These are phyloP conservation scores for Karstenula rhodostoma DNA, from an alignment of 2,329 filamentous ascomycete species.

Conservation along the genomic window DNA sequence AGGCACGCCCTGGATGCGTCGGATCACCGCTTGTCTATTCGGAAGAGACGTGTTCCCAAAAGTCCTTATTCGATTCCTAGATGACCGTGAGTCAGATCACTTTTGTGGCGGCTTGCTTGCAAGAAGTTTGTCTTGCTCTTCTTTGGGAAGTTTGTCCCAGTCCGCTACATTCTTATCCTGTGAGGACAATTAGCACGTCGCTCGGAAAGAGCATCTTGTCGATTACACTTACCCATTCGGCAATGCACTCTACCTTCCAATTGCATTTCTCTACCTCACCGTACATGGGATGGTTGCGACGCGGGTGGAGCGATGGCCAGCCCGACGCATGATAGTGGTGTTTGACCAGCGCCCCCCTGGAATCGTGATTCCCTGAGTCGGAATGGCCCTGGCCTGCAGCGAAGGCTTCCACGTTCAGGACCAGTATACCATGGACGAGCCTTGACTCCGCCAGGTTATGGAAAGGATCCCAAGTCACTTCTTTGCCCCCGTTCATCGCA, in stretches of 20 bases:
- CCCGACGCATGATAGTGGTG: conserved; percentile 79
- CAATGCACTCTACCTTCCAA: conserved; percentile 71
- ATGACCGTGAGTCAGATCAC: not conserved
- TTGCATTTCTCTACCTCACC: conserved; percentile 76
- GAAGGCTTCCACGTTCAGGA: conserved; percentile 75
- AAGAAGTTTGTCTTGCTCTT: conserved; percentile 65
- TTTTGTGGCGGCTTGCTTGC: conserved; percentile 41
- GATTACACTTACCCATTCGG: conserved; percentile 59
- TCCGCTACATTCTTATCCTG: conserved; percentile 66
- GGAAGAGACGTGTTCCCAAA: not conserved
- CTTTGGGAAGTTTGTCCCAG: conserved; percentile 66
- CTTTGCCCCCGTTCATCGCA: conserved; percentile 50
- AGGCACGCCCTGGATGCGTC: not conserved
- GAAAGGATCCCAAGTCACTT: conserved; percentile 69
- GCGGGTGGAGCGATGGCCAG: conserved; percentile 72
- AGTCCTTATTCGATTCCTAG: conserved; percentile 22
- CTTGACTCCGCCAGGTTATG: conserved; percentile 72
- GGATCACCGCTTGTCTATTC: too few relatives aligned
- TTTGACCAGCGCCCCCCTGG: conserved; percentile 71
- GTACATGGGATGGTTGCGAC: conserved; percentile 73
- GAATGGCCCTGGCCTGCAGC: conserved; percentile 78
- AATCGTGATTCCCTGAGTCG: conserved; percentile 73
- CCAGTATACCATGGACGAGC: conserved; percentile 69
- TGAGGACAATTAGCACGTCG: not conserved
- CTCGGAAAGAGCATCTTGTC: conserved; percentile 15